Conservation (phyloP, 2,329 filamentous ascomycete genomes). For the Talaromyces piceae region DNA sequence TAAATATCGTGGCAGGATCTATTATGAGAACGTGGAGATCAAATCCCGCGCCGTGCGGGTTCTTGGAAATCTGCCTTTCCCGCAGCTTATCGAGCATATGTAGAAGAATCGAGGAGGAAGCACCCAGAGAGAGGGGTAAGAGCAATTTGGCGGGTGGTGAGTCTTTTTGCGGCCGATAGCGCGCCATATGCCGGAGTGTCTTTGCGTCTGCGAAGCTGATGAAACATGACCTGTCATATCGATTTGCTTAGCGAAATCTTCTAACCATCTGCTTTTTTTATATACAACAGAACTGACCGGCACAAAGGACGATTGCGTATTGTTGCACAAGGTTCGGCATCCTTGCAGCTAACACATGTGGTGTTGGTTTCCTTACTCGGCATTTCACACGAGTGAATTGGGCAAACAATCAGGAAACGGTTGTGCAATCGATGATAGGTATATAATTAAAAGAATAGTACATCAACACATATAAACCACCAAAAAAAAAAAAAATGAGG, state of each 20-base stretch:
- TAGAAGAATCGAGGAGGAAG: conserved; percentile 70
- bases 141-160: conserved; percentile 51
- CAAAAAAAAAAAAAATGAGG: neutral
- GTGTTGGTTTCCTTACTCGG: conserved; percentile 22
- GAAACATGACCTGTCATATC: conserved; percentile 60
- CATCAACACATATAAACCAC: neutral
- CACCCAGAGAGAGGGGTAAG: conserved; percentile 73
- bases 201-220: conserved; percentile 70
- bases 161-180: conserved; percentile 46
- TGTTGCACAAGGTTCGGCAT: conserved; percentile 43
- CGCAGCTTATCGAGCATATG: conserved; percentile 67
- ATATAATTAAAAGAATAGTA: no score
- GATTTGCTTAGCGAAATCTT: neutral
- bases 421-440: neutral
- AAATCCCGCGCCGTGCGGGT: conserved; percentile 57
- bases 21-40: conserved; percentile 47
- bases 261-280: neutral
- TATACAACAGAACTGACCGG: conserved; percentile 36
- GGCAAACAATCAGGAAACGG: neutral
- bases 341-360: conserved; percentile 52
- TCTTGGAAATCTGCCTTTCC: conserved; percentile 56
- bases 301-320: conserved; percentile 56
- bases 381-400: conserved; percentile 15
- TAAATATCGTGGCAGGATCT: conserved; percentile 30
- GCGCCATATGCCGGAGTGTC: conserved; percentile 67